These are phyloP conservation scores for Phytophthora aleatoria DNA, from an alignment of 352 stramenopile species.

Conservation along the genomic window DNA sequence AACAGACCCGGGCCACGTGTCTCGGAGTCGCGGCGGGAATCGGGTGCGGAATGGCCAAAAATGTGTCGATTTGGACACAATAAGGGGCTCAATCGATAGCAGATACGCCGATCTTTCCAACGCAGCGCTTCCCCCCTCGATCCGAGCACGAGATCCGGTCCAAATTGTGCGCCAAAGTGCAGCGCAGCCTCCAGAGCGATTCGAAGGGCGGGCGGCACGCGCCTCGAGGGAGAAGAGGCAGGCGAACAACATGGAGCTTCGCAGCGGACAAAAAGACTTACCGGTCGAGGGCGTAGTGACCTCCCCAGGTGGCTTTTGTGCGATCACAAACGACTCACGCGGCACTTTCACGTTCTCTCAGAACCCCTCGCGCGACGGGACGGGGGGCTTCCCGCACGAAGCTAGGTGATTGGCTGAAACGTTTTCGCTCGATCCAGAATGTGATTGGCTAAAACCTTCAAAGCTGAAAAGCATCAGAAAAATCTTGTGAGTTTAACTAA, in stretches of 20 bases:
- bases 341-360: slow-evolving; percentile 53
- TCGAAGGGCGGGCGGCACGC: slow-evolving; percentile 25
- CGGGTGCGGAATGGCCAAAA: slow-evolving; percentile 30
- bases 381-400: not conserved
- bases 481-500: too few species aligned
- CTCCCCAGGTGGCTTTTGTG: slow-evolving; percentile 30
- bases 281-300: slow-evolving; percentile 37
- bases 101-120: slow-evolving; percentile 21
- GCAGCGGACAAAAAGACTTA: slow-evolving; percentile 22
- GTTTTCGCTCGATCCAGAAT: not conserved
- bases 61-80: slow-evolving; percentile 19
- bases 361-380: slow-evolving; percentile 18
- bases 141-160: slow-evolving; percentile 17
- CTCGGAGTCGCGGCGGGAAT: slow-evolving; percentile 19
- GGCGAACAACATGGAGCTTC: slow-evolving; percentile 10
- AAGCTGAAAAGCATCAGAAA: not conserved
- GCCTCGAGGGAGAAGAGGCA: slow-evolving; percentile 23
- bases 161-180: slow-evolving; percentile 16
- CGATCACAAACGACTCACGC: slow-evolving; percentile 35
- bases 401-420: slow-evolving; percentile 3
- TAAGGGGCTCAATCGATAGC: slow-evolving; percentile 23
- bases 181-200: slow-evolving; percentile 24
- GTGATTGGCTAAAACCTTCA: not conserved
- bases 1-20: slow-evolving; percentile 17
- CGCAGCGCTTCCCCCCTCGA: slow-evolving; percentile 10